Evolutionary conservation across 306 rosid species (phyloP), one percentile per base, ranked within the genome.

Genomic region (Sicyos edulis): DNA sequence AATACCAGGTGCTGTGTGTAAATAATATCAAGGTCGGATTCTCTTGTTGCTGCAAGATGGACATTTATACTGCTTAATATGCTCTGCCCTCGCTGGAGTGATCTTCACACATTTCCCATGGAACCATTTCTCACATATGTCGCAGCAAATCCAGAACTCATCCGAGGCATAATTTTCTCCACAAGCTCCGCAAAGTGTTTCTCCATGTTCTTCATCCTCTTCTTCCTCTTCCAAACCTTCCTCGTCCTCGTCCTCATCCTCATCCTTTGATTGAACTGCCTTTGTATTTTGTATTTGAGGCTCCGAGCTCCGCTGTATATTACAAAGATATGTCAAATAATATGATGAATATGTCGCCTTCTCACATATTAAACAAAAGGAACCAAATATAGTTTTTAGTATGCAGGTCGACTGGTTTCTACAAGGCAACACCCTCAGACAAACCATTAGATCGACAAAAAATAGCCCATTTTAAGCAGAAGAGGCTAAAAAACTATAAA

Each of bases 41-140:
- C 87, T 84, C 83, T 91, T 91, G 90, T 88, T 87, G 86, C 86
- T 88, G 88, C 97, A 91, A 74, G 92, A 85, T 14, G 97, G 97
- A 79, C 97, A 91, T 74, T 88, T 91, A 78, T 91, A 91, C 73
- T 88, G 91, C 85, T 91, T 87, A 70, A 91, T 88, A 60, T 84
- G 89, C 79, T 83, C 89, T 5, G 97, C 96, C 79, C 85, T 88
- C 15, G 91, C 91, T 44, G 97, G 91, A 56, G 97, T 88, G 87
- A 91, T 91, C 89, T 85, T 91, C 52, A 91, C 97, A 57, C 97
- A 91, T 79, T 80, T 87, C 6, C 97, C 97, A 53, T 91, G 96
- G 84, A 92, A 92, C 98, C 98, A 89, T 77, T 78, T 88, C 85
- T 89, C 96, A 40, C 97, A 92, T n/a, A 81, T 73, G 66, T 87